phyloP scores from a whole-genome alignment of 2,329 filamentous ascomycete genomes.

The Domatiomyces globalis region DNA sequence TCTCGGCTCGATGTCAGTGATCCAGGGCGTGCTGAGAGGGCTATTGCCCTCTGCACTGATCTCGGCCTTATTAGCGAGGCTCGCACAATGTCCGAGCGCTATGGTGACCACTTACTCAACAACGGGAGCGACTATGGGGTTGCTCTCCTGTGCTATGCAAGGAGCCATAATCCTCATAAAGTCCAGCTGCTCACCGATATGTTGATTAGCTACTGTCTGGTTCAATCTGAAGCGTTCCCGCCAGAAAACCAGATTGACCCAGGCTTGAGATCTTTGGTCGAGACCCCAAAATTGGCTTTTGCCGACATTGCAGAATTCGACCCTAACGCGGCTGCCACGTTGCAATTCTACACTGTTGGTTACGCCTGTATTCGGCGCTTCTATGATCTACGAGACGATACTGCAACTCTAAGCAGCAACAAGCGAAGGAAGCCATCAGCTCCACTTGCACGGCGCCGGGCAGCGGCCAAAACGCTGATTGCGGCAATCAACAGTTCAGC shows the following conservation, averaged over 20 bases:
- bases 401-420: conserved; percentile 19
- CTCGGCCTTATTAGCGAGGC: conserved; percentile 68
- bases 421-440: conserved; percentile 23
- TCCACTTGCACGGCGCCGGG: conserved; percentile 44
- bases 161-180: conserved; percentile 63
- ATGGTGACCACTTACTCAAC: conserved; percentile 61
- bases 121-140: conserved; percentile 68
- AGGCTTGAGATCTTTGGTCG: conserved; percentile 55
- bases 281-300: conserved; percentile 56
- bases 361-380: conserved; percentile 84
- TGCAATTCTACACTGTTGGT: conserved; percentile 75
- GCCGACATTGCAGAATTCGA: conserved; percentile 60
- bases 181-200: conserved; percentile 76
- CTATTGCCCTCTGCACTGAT: conserved; percentile 63
- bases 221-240: conserved; percentile 73
- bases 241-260: conserved; percentile 56
- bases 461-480: conserved; percentile 59
- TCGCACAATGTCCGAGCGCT: conserved; percentile 70
- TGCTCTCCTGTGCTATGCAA: conserved; percentile 78
- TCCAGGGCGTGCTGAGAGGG: conserved; percentile 60
- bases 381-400: conserved; percentile 72
- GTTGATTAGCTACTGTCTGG: conserved; percentile 71
- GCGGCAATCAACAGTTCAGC: conserved; percentile 76
- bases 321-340: conserved; percentile 63
- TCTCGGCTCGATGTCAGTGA: conserved; percentile 59